Percentiles rank a stretch among this genome's conserved stretches.
Evolutionary conservation across 495 filamentous ascomycete genomes (phyloP).

Genomic region (Aspergillus bridgeri): DNA sequence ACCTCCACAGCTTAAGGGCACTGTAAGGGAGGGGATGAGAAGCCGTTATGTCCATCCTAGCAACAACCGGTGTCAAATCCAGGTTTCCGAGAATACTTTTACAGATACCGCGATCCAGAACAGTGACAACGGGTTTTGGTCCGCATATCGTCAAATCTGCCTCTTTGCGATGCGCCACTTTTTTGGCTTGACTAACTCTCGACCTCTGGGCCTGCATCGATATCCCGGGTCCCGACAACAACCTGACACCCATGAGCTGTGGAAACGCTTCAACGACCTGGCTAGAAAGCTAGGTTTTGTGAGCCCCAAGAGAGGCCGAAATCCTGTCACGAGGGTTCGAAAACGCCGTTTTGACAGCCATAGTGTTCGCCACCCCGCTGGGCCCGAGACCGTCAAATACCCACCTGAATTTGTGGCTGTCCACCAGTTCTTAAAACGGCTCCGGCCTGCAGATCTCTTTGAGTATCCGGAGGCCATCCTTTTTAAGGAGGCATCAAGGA

Average conservation of each 20-base stretch:
- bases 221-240: neutral
- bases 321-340: too few relatives aligned
- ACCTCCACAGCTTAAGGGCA: constrained; percentile 17
- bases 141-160: constrained; percentile 20
- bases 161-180: constrained; percentile 24
- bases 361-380: too few relatives aligned
- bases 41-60: constrained; percentile 11
- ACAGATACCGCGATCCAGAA: constrained; percentile 4
- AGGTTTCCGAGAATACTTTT: constrained; percentile 12
- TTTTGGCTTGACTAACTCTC: constrained; percentile 9
- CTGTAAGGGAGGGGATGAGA: constrained; percentile 15
- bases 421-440: constrained; percentile 1
- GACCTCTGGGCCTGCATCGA: constrained; percentile 4
- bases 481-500: constrained; percentile 2
- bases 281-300: constrained; percentile 5
- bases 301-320: neutral
- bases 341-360: too few relatives aligned
- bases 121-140: constrained; percentile 5
- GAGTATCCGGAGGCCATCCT: constrained; percentile 12
- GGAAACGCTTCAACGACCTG: constrained; percentile 5
- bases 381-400: neutral
- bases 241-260: constrained; percentile 11
- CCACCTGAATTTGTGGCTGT: constrained; percentile 7
- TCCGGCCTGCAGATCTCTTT: constrained; percentile 11
- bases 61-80: neutral